These are phyloP conservation scores for Backusella tuberculispora DNA, from an alignment of 192 early-diverging fungal species.

Conservation along the genomic window DNA sequence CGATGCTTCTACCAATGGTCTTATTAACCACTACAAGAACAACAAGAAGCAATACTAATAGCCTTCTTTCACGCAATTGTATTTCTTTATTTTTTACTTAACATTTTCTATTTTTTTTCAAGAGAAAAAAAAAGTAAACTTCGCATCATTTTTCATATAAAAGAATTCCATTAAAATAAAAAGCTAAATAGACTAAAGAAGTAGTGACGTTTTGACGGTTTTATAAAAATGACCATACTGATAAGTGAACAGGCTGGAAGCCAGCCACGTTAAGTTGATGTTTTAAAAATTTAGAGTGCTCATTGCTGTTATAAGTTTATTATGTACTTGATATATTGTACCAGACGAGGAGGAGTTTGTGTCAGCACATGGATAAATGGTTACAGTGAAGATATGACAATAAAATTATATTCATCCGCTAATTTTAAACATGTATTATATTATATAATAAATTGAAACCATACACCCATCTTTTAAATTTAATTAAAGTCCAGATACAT, in stretches of 20 bases:
- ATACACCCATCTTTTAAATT: too few species aligned
- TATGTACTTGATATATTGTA: too few species aligned
- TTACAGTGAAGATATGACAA: too few species aligned
- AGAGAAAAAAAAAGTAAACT: slow-evolving; percentile 6
- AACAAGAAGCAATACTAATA: slow-evolving; percentile 45
- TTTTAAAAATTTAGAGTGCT: too few species aligned
- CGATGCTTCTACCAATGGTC: slow-evolving; percentile 93
- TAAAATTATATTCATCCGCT: too few species aligned
- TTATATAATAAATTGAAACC: too few species aligned
- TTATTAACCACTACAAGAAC: slow-evolving; percentile 92
- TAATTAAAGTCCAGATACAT: too few species aligned
- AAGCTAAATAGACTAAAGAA: background rate
- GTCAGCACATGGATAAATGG: too few species aligned
- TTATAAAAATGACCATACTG: background rate
- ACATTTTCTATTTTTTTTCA: slow-evolving; percentile 4
- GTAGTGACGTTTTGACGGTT: background rate
- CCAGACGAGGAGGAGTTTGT: too few species aligned
- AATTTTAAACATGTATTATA: too few species aligned
- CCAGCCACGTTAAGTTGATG: too few species aligned
- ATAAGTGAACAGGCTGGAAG: background rate
- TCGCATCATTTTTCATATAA: slow-evolving; percentile 17
- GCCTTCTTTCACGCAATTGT: background rate
- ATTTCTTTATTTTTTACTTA: background rate
- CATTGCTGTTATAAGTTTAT: too few species aligned
- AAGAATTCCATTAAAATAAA: slow-evolving; percentile 7